Conservation (phyloP, 345 rosid species). For the Brassica carinata region DNA sequence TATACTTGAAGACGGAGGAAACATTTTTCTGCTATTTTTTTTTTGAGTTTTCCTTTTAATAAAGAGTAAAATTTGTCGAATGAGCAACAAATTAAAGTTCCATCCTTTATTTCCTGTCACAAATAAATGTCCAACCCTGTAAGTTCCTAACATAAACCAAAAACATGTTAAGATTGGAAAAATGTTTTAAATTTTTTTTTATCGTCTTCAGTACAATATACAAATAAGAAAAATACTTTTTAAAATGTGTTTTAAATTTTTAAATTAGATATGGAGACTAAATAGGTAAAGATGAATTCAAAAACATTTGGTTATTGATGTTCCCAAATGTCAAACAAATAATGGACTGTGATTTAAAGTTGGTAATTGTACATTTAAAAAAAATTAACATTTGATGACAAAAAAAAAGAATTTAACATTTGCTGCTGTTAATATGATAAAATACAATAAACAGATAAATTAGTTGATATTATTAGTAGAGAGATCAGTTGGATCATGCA, state of each 20-base stretch:
- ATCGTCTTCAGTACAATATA: background rate
- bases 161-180: background rate
- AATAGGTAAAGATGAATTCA: background rate
- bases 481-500: conserved; percentile 39
- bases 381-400: background rate
- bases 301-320: background rate
- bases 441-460: background rate
- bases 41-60: background rate
- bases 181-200: background rate
- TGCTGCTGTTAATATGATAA: conserved; percentile 1
- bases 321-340: conserved; percentile 21
- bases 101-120: conserved; percentile 3
- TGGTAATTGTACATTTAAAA: background rate
- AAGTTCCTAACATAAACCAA: background rate
- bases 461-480: background rate
- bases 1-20: conserved; percentile 22
- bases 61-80: background rate
- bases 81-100: background rate
- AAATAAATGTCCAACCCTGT: background rate
- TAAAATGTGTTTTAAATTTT: no score
- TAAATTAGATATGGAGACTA: background rate
- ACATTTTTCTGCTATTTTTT: background rate
- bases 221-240: background rate
- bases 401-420: background rate
- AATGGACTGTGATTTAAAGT: background rate